Percentiles rank a stretch among this genome's conserved stretches.
Evolutionary conservation across 1,284 basidiomycete genomes (phyloP).

Genomic region (Inonotus obliquus): DNA sequence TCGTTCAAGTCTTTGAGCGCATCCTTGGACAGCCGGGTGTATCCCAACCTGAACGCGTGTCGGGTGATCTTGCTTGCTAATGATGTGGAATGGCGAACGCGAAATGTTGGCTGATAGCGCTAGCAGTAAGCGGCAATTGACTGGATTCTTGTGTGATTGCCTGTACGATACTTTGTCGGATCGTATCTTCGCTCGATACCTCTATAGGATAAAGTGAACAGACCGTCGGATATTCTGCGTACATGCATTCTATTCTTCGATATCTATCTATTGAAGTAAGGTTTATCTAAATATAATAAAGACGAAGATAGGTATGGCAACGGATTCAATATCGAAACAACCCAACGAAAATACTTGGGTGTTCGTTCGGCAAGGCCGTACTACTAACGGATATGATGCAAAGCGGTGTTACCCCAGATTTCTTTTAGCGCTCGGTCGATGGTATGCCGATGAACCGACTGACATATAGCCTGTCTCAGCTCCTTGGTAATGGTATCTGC

Average conservation of each 20-base stretch:
- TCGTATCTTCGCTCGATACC: neutral
- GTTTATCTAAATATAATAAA: neutral
- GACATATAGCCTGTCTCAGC: neutral
- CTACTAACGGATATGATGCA: neutral
- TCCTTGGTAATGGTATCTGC: neutral
- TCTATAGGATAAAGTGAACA: too few species aligned
- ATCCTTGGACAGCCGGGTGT: neutral
- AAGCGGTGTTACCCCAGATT: neutral
- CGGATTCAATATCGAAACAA: neutral
- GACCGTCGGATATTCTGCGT: too few species aligned
- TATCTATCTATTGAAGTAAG: neutral
- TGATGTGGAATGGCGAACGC: neutral
- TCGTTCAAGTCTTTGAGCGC: slow-evolving; percentile 17
- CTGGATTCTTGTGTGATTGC: neutral
- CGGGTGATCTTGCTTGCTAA: neutral
- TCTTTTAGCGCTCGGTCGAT: neutral
- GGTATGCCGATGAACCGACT: neutral
- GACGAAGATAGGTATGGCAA: neutral
- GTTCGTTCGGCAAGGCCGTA: too few species aligned
- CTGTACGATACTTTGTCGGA: neutral
- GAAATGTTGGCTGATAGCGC: neutral
- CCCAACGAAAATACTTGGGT: neutral
- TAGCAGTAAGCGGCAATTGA: neutral
- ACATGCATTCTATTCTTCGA: too few species aligned
- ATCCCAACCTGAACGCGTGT: too few species aligned